Evolutionary conservation across 768 basidiomycete species (phyloP), one percentile per base, ranked within the genome.

Genomic region (Pulveroboletus ravenelii): DNA sequence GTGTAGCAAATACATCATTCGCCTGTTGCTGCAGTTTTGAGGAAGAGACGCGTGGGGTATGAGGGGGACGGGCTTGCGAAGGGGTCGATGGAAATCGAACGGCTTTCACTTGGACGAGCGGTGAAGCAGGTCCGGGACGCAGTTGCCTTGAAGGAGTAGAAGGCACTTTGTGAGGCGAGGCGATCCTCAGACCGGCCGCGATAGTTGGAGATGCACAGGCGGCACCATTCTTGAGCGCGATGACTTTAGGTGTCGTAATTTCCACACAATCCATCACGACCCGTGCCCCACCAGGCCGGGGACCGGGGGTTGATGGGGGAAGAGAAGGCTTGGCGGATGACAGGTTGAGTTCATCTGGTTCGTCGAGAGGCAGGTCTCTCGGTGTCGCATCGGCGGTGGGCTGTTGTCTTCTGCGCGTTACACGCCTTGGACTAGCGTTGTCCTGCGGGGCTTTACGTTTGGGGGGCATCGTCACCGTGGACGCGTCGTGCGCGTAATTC

Each of bases 361-460:
- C 57, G 14, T 53, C 52, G 13, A 13, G 42, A 20, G 41, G 18
- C 29, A 32, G 32, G 5, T 50, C 41, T 25, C 29, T 41, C 41
- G 52, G 52, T 8, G 42, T 43, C 20, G 47, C 27, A 44, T 60
- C 37, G 41, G 6, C 41, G 17, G 31, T 25, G n/a, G n/a, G n/a
- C 5, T 31, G 51, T 9, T 47, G 52, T 41, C 45, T 63, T 54
- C 58, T 66, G 41, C 59, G 64, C 6, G 67, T 66, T n/a, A 43
- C 35, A 14, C 74, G 73, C 50, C 69, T 76, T 31, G 65, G 49
- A 32, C 69, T 62, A 6, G 67, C 52, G 29, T 35, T 18, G 29
- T 55, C 56, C 18, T 52, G 55, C 7, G 68, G 41, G 10, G 59
- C 62, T 57, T 79, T 80, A 62, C 78, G 76, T 66, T 78, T 80